Conservation (phyloP, 768 basidiomycete species). For the Daedaleopsis sinensis region DNA sequence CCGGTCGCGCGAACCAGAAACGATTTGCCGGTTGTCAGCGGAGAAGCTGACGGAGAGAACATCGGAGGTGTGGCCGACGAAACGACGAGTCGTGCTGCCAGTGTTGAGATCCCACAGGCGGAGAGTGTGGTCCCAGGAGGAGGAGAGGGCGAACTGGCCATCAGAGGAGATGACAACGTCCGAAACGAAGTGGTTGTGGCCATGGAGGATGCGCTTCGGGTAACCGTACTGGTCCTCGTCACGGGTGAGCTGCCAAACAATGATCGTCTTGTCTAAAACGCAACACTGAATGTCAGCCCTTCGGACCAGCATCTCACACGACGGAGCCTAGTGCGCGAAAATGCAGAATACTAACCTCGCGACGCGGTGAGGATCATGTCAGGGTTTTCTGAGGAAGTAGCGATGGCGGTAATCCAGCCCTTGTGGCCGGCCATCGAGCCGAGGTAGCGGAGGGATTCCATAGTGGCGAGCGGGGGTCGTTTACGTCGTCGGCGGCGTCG, state of each 20-base stretch:
- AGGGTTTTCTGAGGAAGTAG: constrained; percentile 97
- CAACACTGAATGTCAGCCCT: constrained; percentile 18
- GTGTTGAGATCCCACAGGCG: constrained; percentile 99
- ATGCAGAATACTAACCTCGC: constrained; percentile 64
- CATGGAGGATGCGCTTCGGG: constrained; percentile 96
- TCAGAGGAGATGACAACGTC: constrained; percentile 99
- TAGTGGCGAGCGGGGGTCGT: constrained; percentile 26
- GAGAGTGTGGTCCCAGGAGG: constrained; percentile 99
- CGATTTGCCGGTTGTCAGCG: constrained; percentile 99
- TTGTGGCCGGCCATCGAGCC: constrained; percentile 92
- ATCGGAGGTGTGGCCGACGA: constrained; percentile 97
- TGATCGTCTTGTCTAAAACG: constrained; percentile 93
- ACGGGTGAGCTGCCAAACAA: constrained; percentile 98
- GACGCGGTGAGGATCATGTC: constrained; percentile 99
- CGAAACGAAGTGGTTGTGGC: constrained; percentile 99
- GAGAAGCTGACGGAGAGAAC: constrained; percentile 99
- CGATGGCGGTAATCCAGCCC: constrained; percentile 98
- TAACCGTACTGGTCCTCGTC: constrained; percentile 90
- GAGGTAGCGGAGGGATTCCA: constrained; percentile 86
- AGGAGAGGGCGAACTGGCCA: constrained; percentile 98
- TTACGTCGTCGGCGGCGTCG: constrained; percentile 34
- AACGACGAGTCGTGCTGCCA: constrained; percentile 92
- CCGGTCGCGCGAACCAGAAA: constrained; percentile 95
- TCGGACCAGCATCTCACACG: not conserved
- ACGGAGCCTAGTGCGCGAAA: constrained; percentile 5